These are phyloP conservation scores for Anastatica hierochuntica DNA, from an alignment of 345 rosid genomes.

Conservation along the genomic window DNA sequence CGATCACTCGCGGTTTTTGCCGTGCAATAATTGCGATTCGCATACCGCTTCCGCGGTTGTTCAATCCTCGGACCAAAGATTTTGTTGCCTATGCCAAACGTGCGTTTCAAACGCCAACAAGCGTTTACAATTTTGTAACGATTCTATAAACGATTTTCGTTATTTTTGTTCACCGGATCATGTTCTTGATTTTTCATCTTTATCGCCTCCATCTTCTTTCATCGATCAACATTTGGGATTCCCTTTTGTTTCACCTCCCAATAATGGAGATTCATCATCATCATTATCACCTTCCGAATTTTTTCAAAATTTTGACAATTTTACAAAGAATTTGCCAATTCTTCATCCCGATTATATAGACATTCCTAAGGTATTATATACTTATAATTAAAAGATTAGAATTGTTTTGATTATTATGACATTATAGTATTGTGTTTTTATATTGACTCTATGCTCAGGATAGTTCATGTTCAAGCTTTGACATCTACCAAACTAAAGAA, in stretches of 20 bases:
- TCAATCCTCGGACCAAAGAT: not conserved
- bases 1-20: not conserved
- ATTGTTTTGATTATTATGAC: not conserved
- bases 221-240: not conserved
- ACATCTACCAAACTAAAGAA: slow-evolving; percentile 5
- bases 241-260: not conserved
- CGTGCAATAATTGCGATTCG: slow-evolving; percentile 1
- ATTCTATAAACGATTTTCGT: not conserved
- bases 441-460: slow-evolving; percentile 6
- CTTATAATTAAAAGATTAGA: not conserved
- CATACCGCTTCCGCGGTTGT: not conserved
- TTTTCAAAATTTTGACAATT: not conserved
- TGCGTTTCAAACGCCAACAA: slow-evolving; percentile 1
- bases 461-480: not conserved
- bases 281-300: not conserved
- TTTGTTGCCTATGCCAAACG: slow-evolving; percentile 2
- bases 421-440: not conserved
- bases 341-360: not conserved
- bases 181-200: slow-evolving; percentile 8
- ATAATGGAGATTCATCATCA: not conserved
- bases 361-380: slow-evolving; percentile 1
- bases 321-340: slow-evolving; percentile 3
- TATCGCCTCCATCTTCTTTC: no score
- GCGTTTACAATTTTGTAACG: not conserved
- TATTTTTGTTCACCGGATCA: not conserved